Base-by-base conservation (phyloP, 495 filamentous ascomycete species). In the Paragyromitra xinjiangensis region DNA sequence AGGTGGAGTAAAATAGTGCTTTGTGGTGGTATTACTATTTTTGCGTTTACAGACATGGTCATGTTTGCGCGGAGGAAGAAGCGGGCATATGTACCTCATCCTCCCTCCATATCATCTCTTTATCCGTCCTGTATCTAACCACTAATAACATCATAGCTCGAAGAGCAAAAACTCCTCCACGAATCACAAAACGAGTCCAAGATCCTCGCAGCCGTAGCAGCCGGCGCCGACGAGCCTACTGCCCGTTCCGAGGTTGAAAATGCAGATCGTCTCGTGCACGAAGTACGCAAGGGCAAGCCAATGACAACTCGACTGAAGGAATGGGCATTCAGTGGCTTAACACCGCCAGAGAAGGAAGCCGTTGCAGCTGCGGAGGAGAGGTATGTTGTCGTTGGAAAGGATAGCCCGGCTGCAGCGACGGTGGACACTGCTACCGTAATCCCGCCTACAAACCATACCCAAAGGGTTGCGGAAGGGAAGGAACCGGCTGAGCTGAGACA, bases 21-120 rank as follows among this genome's bases (percentile, higher is more conserved):
- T 78, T 89, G 90, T 75, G 90, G 88, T 77, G 88, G 90, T 66
- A 88, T 95, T 48, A 93, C 92, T 24, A 86, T 90, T 69, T 95
- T 94, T 85, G 91, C 95, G 6, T 87, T 94, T 66, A 88, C 88
- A 81, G 94, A 97, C 84, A 92, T 99, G 89, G 89, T 95, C 39
- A 83, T 93, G 55, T 92, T 95, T 85, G 98, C 97, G 86, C 91
- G 93, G 51, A 86, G 87, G 59, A 89, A 91, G 83, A 80, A 82
- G 67, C 53, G 68, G 40, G 80, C 78, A 71, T 82, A 71, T 58
- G 68, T 77, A 58, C 45, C 7, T 40, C 16, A 51, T 7, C 53
- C 19, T 51, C 1, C 8, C 48, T 14, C 22, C 24, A 22, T 45
- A 34, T 44, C 24, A 14, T 42, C 40, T 26, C 71, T 62, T 42